phyloP scores from a whole-genome alignment of 78 protist species.

The Speleostelium caveatum region DNA sequence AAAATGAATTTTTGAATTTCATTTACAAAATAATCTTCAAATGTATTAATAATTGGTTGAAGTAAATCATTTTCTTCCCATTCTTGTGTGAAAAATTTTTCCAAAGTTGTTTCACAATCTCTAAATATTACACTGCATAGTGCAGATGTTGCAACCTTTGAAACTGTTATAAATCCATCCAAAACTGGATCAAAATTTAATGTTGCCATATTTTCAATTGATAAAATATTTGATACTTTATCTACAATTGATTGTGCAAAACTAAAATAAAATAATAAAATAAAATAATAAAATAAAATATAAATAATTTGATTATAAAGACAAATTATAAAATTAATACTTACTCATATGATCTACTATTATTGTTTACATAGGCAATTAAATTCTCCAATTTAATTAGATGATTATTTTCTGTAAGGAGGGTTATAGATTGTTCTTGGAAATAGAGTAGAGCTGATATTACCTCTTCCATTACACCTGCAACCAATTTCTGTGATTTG shows the following conservation, averaged over 20 bases:
- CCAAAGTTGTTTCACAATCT: slow-evolving; percentile 42
- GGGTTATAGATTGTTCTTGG: neutral
- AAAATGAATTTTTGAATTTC: slow-evolving; percentile 61
- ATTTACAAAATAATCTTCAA: slow-evolving; percentile 49
- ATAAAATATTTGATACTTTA: slow-evolving; percentile 58
- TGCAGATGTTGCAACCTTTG: slow-evolving; percentile 46
- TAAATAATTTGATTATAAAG: too few species aligned
- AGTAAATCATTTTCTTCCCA: slow-evolving; percentile 51
- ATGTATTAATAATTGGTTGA: slow-evolving; percentile 63
- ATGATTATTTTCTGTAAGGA: slow-evolving; percentile 50
- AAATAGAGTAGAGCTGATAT: slow-evolving; percentile 36
- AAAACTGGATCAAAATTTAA: slow-evolving; percentile 63
- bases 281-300: too few species aligned
- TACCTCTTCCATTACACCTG: slow-evolving; percentile 72
- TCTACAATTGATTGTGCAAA: slow-evolving; percentile 17
- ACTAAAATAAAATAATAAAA: too few species aligned
- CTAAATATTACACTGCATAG: slow-evolving; percentile 27
- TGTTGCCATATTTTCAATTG: slow-evolving; percentile 24
- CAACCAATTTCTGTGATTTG: slow-evolving; percentile 55
- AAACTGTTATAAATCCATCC: slow-evolving; percentile 40
- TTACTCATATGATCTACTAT: slow-evolving; percentile 49
- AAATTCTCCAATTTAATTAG: slow-evolving; percentile 67
- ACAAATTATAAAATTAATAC: too few species aligned
- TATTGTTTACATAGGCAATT: slow-evolving; percentile 61
- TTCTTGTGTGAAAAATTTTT: slow-evolving; percentile 29